Percentiles rank a stretch among this genome's conserved stretches.
Conservation (phyloP, 495 filamentous ascomycete species). For the Penicillium subrubescens region DNA sequence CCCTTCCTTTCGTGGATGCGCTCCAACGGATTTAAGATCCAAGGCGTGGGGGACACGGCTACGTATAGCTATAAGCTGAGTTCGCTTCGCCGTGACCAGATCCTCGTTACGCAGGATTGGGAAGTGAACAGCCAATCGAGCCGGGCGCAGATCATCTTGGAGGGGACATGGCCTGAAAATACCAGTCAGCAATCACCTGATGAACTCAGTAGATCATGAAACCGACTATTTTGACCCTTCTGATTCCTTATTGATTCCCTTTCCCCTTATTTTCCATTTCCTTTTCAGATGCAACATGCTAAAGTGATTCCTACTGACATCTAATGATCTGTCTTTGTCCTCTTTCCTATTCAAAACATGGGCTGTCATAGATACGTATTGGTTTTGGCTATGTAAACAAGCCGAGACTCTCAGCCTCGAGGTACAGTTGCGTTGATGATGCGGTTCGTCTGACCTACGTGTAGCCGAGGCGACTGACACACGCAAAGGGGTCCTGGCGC, state of each 20-base stretch:
- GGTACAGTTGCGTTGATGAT: not conserved
- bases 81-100: constrained; percentile 4
- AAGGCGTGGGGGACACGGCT: not conserved
- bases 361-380: not conserved
- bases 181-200: constrained; percentile 6
- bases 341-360: not conserved
- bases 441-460: not conserved
- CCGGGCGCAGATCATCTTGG: constrained; percentile 21
- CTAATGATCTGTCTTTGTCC: not conserved
- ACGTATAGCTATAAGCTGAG: constrained; percentile 5
- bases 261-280: not conserved
- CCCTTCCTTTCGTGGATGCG: constrained; percentile 31
- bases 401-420: not conserved
- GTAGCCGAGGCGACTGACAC: not conserved
- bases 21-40: constrained; percentile 23
- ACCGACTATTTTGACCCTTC: not conserved
- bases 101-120: constrained; percentile 25
- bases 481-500: not conserved
- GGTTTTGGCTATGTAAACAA: not conserved
- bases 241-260: not conserved
- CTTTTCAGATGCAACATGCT: not conserved
- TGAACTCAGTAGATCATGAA: constrained; percentile 1
- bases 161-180: constrained; percentile 1
- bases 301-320: not conserved
- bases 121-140: constrained; percentile 30